Evolutionary conservation across 495 filamentous ascomycete species (phyloP), one percentile per base, ranked within the genome.

Genomic region (Coniosporium apollinis): DNA sequence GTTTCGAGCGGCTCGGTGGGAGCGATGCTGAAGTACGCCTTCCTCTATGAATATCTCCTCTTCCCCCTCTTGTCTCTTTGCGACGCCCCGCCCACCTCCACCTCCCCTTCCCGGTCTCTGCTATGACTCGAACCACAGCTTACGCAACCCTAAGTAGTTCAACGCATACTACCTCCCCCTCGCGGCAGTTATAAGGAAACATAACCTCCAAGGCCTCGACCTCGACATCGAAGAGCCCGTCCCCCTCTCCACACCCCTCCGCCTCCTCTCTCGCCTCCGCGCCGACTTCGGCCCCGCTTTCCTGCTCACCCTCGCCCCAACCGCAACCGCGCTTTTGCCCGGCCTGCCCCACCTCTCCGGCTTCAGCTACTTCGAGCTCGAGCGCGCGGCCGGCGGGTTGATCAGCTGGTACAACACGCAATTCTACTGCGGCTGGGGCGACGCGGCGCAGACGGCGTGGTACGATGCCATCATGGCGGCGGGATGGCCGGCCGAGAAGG

Each of bases 391-490:
- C 1, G 56, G 55, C 4, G 36, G 41, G 13, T 43, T 52, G 36
- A 50, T 60, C 4, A 37, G 42, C 1, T 65, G 59, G 59, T 65
- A 58, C 46, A 62, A 62, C 37, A 51, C 47, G 25, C 56, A 61
- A 41, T 61, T 60, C 45, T 65, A 65, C 48, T 57, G 58, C 28
- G 52, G 54, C 19, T 65, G 60, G 51, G 56, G 56, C 7, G 50
- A 57, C 29, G 49, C 50, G 5, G 29, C 38, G 10, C 48, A 34
- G 2, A 54, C 48, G 14, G 42, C 41, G 20, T 48, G 46, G 40
- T 62, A 58, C 44, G 50, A 59, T 19, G 38, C 40, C 14, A 56
- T 60, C 36, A 38, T 61, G 4, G 43, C 46, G 1, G 43, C 46
- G 2, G 61, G 61, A 3, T 65, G 61, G 61, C 44, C 37, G 6